Base-by-base conservation (phyloP, 2,329 filamentous ascomycete genomes). In the Trichoderma sp. region DNA sequence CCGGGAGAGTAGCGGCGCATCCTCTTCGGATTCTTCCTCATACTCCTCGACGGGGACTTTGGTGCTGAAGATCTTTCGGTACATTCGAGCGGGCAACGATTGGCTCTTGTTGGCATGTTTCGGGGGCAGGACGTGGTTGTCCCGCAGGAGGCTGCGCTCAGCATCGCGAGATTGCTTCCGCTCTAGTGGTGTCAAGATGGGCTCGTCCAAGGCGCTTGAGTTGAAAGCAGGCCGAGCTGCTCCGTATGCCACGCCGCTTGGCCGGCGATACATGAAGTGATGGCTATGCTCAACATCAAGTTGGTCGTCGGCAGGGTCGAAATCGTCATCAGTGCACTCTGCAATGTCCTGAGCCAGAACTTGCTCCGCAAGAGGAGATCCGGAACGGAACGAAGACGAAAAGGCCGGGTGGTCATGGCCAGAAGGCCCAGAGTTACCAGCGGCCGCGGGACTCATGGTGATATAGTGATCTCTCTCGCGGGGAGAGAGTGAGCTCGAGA, bases 191-290 rank as follows among this genome's bases (percentile, higher is more conserved):
- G 87, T 90, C 70, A 90, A 80, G 63, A 82, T 78, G 3, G 85
- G 81, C 62, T 86, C 85, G 20, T 84, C 83, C 15, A 82, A 72
- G 11, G 78, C 79, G 62, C 85, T 84, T 5, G 89, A 88, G 30
- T 93, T 87, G 72, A 97, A 85, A 5, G 91, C 88, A 4, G 92
- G 91, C 68, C 93, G 86, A 1, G 90, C 87, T 28, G 91, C 91
- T 13, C 91, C 92, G 72, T 88, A 93, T 34, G 91, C 90, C 57
- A 96, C 90, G 78, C 91, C 92, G 75, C 90, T 92, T 1, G 94
- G 93, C 59, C 94, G 88, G 70, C 92, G 89, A 82, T 96, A 97
- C 76, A 85, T 86, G 78, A 81, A 84, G 70, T 83, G 86, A n/a
- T 82, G 82, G 12, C 82, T 82, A 58, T 84, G 78, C 64, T 83